phyloP scores from a whole-genome alignment of 306 rosid genomes.

The Rosa chinensis region DNA sequence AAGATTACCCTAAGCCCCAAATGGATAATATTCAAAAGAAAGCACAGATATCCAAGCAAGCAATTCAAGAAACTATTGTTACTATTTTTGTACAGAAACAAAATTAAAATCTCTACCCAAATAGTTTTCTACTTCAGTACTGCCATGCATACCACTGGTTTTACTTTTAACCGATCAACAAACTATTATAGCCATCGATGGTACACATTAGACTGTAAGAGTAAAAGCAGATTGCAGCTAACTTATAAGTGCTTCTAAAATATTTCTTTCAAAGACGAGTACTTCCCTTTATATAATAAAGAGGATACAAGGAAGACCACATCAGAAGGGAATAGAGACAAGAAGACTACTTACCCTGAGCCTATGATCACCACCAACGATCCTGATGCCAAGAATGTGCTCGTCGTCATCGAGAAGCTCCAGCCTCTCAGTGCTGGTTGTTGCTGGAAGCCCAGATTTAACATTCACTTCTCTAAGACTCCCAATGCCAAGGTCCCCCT shows the following conservation, averaged over 20 bases:
- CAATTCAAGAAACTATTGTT: neutral
- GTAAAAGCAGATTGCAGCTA: neutral
- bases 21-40: neutral
- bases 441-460: slow-evolving; percentile 95
- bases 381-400: slow-evolving; percentile 76
- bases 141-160: neutral
- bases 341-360: slow-evolving; percentile 53
- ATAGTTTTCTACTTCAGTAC: neutral
- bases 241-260: neutral
- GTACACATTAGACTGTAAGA: neutral
- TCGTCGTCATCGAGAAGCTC: slow-evolving; percentile 85
- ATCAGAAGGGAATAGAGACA: slow-evolving; percentile 2
- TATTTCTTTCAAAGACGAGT: neutral
- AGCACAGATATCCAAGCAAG: neutral
- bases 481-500: slow-evolving; percentile 85
- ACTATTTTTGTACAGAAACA: neutral
- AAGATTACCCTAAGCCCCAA: neutral
- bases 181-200: neutral
- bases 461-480: slow-evolving; percentile 92
- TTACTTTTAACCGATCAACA: neutral
- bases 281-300: neutral
- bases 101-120: neutral
- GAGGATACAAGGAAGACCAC: slow-evolving; percentile 5
- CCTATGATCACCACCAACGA: slow-evolving; percentile 92
- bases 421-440: slow-evolving; percentile 88